Percentiles rank a stretch among this genome's conserved stretches.
These are phyloP conservation scores for Aspergillus sp. DNA, from an alignment of 2,329 filamentous ascomycete species.

Conservation along the genomic window DNA sequence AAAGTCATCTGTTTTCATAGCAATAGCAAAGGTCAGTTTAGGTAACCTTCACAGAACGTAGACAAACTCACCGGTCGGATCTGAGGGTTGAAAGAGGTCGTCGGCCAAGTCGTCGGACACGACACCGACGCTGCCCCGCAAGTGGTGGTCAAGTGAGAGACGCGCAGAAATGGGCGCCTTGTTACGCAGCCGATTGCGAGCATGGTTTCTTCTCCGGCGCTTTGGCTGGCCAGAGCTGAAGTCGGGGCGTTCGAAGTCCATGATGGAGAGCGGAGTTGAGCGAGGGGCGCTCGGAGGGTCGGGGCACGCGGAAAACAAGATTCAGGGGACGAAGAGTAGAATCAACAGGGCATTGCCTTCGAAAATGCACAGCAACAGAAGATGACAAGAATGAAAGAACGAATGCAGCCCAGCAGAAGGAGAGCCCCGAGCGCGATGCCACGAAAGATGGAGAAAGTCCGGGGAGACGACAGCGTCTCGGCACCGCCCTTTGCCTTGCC, in stretches of 20 bases:
- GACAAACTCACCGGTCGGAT: conserved; percentile 49
- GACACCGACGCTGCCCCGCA: conserved; percentile 81
- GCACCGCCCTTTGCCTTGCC: conserved; percentile 34
- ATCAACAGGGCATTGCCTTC: conserved; percentile 10
- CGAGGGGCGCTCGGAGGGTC: conserved; percentile 5
- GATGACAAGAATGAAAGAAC: not conserved
- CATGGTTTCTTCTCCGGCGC: conserved; percentile 50
- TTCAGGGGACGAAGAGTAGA: not conserved
- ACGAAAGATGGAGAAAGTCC: conserved; percentile 29
- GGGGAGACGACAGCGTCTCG: conserved; percentile 29
- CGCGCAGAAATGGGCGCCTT: conserved; percentile 76
- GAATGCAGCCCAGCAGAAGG: not conserved
- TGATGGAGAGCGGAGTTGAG: conserved; percentile 26
- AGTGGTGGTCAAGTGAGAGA: conserved; percentile 78
- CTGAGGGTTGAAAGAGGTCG: conserved; percentile 69
- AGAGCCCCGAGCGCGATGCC: conserved; percentile 1
- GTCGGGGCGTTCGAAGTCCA: conserved; percentile 45
- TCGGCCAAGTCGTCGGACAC: conserved; percentile 82
- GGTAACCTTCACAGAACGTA: not conserved
- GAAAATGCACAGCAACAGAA: not conserved
- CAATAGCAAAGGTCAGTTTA: not conserved
- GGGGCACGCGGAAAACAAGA: not conserved
- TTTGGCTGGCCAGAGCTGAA: conserved; percentile 48
- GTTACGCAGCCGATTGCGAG: conserved; percentile 50
- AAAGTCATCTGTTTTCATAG: conserved; percentile 13